A percentile compares a stretch with the other conserved stretches of the same genome.
Conservation (phyloP, 495 filamentous ascomycete genomes). For the Lophiotrema nucula region DNA sequence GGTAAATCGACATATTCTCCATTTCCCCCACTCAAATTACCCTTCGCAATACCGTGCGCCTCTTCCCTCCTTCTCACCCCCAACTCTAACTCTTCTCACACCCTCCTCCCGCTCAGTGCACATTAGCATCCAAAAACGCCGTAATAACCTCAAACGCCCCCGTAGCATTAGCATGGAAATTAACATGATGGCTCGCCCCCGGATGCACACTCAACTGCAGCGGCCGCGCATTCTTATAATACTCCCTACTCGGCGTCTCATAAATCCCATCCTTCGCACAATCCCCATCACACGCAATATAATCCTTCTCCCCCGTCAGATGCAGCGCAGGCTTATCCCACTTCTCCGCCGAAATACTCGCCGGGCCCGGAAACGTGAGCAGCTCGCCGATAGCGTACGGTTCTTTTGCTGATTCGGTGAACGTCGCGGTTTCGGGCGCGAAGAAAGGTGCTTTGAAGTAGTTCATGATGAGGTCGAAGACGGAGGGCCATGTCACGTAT, state of each 20-base stretch:
- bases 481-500: conserved; percentile 35
- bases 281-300: conserved; percentile 40
- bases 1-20: no score
- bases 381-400: conserved; percentile 39
- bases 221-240: conserved; percentile 32
- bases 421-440: conserved; percentile 30
- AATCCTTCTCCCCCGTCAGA: conserved; percentile 40
- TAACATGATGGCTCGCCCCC: conserved; percentile 27
- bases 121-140: conserved; percentile 30
- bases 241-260: conserved; percentile 14
- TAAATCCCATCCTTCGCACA: conserved; percentile 12
- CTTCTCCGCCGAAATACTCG: conserved; percentile 7
- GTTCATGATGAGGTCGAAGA: conserved; percentile 23
- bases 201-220: conserved; percentile 31
- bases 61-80: not conserved
- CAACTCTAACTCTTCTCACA: not conserved
- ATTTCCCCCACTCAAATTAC: not conserved
- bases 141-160: conserved; percentile 39
- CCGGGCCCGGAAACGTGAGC: conserved; percentile 18
- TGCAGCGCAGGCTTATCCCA: conserved; percentile 24
- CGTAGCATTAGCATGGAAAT: conserved; percentile 35
- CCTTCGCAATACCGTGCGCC: not conserved
- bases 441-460: conserved; percentile 44
- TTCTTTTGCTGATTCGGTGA: conserved; percentile 35
- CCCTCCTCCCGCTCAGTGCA: not conserved